Evolutionary conservation across 2,329 filamentous ascomycete species (phyloP), one percentile per base, ranked within the genome.

Genomic region (Helotiales sp.): DNA sequence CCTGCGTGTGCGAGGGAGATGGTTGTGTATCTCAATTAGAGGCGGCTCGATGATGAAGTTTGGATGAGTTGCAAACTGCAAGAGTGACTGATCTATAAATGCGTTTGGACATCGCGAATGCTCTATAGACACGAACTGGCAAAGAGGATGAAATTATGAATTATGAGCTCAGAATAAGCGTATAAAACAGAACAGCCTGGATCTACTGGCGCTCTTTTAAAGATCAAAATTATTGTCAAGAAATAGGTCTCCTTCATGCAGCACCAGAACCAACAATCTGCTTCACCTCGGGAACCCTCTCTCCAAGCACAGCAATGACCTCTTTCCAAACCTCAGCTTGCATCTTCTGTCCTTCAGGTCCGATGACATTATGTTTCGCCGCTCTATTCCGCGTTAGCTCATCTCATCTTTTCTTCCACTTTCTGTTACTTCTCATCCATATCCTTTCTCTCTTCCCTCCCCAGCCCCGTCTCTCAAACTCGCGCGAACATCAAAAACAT

Each of bases 1-100:
- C 76, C 80, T 1, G 82, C 87, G 42, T 69, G 87, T 49, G 76
- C 84, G 44, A 73, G 72, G 19, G 74, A 79, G 52, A 74, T 89
- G 17, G 82, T 85, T 40, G 72, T 91, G 13, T 48, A 25, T n/a
- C 46, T 59, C 40, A 25, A 24, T 24, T 44, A n/a, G 40, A 44
- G 6, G 6, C 13, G 22, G 7, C 22, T 12, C 5, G 22, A 13
- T 5, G 10, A 3, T 7, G 9, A 44, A 25, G 9, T n/a, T n/a
- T n/a, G n/a, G n/a, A n/a, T n/a, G n/a, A n/a, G n/a, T n/a, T n/a
- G n/a, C n/a, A n/a, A 44, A 25, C 19, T 44, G n/a, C 9, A 22
- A 22, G n/a, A 40, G 4, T 6, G 36, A 22, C 19, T 15, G n/a
- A n/a, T n/a, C n/a, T n/a, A n/a, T n/a, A n/a, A n/a, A n/a, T n/a